phyloP scores from a whole-genome alignment of 768 basidiomycete species.

The Gymnopilus dilepis region DNA sequence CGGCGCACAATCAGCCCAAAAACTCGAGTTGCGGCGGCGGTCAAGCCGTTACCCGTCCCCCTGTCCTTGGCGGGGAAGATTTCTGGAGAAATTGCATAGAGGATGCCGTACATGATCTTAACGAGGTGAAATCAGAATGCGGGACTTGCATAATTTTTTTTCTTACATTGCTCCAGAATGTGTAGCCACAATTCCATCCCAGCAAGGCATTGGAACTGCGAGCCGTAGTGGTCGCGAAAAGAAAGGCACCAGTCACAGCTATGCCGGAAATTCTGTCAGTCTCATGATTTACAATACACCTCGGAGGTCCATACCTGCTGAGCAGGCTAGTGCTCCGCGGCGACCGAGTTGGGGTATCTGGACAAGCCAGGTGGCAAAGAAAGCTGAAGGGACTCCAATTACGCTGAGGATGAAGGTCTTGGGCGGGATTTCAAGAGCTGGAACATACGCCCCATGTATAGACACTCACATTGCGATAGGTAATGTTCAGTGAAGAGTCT shows the following conservation, averaged over 20 bases:
- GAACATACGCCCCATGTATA: neutral
- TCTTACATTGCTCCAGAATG: constrained; percentile 61
- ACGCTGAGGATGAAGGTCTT: constrained; percentile 72
- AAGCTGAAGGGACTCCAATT: constrained; percentile 70
- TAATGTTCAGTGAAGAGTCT: constrained; percentile 67
- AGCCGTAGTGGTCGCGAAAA: constrained; percentile 75
- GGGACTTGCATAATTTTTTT: neutral
- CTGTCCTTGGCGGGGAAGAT: constrained; percentile 74
- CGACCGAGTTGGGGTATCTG: constrained; percentile 67
- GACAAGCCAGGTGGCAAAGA: constrained; percentile 71
- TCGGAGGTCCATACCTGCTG: constrained; percentile 56
- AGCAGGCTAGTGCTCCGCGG: constrained; percentile 67
- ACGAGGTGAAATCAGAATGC: neutral
- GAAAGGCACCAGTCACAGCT: constrained; percentile 75
- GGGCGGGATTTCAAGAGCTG: neutral
- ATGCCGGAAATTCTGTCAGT: constrained; percentile 44
- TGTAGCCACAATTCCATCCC: constrained; percentile 81
- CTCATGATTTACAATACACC: constrained; percentile 6
- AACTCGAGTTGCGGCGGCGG: constrained; percentile 61
- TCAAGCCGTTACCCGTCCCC: constrained; percentile 74
- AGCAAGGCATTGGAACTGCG: constrained; percentile 67
- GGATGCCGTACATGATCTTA: constrained; percentile 78
- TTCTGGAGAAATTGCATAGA: constrained; percentile 72
- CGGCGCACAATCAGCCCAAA: constrained; percentile 69
- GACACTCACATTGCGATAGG: constrained; percentile 66